Evolutionary conservation across 805 yeast genomes (phyloP).

Genomic region (Blastobotrys terrestris): DNA sequence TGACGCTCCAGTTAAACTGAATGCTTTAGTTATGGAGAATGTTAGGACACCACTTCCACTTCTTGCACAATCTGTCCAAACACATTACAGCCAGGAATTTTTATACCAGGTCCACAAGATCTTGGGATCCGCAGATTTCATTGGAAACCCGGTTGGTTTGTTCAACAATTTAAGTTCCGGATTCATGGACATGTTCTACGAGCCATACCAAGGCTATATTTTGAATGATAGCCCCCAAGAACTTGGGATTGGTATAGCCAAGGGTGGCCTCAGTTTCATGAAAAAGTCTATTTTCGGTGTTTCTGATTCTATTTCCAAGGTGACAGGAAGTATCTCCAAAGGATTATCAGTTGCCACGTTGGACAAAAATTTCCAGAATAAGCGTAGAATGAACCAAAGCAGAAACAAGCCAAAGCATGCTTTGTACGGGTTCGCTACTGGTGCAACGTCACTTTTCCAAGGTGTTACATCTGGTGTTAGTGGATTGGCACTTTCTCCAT

Average conservation of each 20-base stretch:
- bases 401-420: conserved; percentile 82
- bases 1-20: conserved; percentile 89
- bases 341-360: conserved; percentile 88
- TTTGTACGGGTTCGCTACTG: conserved; percentile 72
- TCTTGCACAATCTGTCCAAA: conserved; percentile 59
- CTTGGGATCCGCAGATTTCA: conserved; percentile 90
- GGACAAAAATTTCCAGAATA: conserved; percentile 77
- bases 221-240: conserved; percentile 96
- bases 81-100: conserved; percentile 90
- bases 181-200: conserved; percentile 91
- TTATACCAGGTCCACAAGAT: conserved; percentile 87
- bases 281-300: conserved; percentile 93
- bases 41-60: conserved; percentile 79
- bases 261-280: conserved; percentile 90
- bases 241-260: conserved; percentile 89
- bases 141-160: conserved; percentile 96
- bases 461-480: conserved; percentile 82
- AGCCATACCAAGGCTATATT: conserved; percentile 93
- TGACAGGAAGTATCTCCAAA: conserved; percentile 91
- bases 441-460: conserved; percentile 84
- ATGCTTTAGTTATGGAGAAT: conserved; percentile 83
- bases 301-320: conserved; percentile 86
- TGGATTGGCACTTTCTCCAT: conserved; percentile 87
- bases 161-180: conserved; percentile 93
- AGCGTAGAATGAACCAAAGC: conserved; percentile 54